Evolutionary conservation across 768 basidiomycete species (phyloP).

Genomic region (Boletus speciosus): DNA sequence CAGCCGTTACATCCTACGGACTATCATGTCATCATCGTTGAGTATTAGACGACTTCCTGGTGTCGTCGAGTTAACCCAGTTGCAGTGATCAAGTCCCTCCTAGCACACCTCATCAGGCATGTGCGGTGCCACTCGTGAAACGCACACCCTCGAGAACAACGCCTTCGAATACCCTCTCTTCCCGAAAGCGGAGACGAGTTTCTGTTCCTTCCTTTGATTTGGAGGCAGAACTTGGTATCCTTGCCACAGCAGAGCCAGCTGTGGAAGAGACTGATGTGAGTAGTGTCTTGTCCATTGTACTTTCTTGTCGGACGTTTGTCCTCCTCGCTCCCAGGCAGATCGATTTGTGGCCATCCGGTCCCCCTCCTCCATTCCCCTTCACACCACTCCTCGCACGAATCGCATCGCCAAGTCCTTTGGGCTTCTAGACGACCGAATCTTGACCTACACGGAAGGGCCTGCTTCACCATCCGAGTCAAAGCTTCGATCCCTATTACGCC

Average conservation of each 20-base stretch:
- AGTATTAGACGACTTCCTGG: constrained; percentile 17
- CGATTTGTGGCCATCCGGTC: constrained; percentile 58
- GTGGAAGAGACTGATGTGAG: constrained; percentile 31
- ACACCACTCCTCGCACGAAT: constrained; percentile 62
- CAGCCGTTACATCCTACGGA: neutral
- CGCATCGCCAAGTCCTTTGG: constrained; percentile 64
- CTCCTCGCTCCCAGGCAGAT: constrained; percentile 42
- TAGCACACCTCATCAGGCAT: constrained; percentile 25
- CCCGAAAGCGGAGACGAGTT: constrained; percentile 40
- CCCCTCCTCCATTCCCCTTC: constrained; percentile 49
- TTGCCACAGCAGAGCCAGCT: constrained; percentile 10
- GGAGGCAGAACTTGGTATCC: constrained; percentile 30
- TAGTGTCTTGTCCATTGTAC: neutral
- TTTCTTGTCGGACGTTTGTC: neutral
- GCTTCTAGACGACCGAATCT: constrained; percentile 51
- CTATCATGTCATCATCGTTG: constrained; percentile 30
- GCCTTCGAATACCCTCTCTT: constrained; percentile 39
- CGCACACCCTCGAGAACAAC: constrained; percentile 37
- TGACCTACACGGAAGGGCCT: constrained; percentile 47
- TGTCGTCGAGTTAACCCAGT: constrained; percentile 15
- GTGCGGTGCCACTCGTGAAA: constrained; percentile 31
- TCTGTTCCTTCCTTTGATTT: constrained; percentile 40
- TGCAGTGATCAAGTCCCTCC: constrained; percentile 25
- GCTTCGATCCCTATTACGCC: constrained; percentile 47
- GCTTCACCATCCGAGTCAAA: constrained; percentile 35